phyloP scores from a whole-genome alignment of 192 early-diverging fungal genomes.

The Mortierella antarctica region DNA sequence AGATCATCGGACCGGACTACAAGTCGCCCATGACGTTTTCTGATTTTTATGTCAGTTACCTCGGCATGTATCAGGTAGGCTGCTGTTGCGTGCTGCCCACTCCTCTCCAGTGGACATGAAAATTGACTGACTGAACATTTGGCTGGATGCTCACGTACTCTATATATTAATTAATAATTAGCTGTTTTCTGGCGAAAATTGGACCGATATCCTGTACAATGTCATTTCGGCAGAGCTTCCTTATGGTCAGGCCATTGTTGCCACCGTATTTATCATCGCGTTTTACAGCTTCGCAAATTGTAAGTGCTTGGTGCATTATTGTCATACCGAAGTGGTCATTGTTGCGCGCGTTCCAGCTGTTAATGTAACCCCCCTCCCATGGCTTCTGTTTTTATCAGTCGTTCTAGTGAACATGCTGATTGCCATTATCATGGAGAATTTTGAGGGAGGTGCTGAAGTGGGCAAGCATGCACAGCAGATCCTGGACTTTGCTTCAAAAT shows the following conservation, averaged over 20 bases:
- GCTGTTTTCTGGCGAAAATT: conserved; percentile 72
- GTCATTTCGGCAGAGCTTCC: conserved; percentile 53
- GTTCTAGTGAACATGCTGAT: conserved; percentile 73
- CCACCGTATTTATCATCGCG: conserved; percentile 61
- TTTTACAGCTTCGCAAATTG: conserved; percentile 70
- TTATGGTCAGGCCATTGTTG: conserved; percentile 44
- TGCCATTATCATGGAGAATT: conserved; percentile 74
- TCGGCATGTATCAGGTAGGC: conserved; percentile 64
- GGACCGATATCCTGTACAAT: conserved; percentile 67
- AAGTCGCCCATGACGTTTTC: conserved; percentile 38
- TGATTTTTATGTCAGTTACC: conserved; percentile 66
- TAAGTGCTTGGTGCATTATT: conserved; percentile 35
- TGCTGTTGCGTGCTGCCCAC: neutral
- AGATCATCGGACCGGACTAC: conserved; percentile 1
- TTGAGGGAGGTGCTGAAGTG: conserved; percentile 65
- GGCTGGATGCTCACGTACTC: too few relatives aligned
- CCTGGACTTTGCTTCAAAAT: conserved; percentile 50
- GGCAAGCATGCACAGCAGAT: conserved; percentile 65
- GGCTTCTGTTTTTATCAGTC: conserved; percentile 40
- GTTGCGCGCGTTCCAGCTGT: neutral
- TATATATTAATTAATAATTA: conserved; percentile 10
- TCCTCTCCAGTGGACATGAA: too few relatives aligned
- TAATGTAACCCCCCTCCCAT: neutral
- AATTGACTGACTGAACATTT: too few relatives aligned
- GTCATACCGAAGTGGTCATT: neutral